Evolutionary conservation across 805 yeast genomes (phyloP).

Genomic region (Vanderwaltozyma polyspora): DNA sequence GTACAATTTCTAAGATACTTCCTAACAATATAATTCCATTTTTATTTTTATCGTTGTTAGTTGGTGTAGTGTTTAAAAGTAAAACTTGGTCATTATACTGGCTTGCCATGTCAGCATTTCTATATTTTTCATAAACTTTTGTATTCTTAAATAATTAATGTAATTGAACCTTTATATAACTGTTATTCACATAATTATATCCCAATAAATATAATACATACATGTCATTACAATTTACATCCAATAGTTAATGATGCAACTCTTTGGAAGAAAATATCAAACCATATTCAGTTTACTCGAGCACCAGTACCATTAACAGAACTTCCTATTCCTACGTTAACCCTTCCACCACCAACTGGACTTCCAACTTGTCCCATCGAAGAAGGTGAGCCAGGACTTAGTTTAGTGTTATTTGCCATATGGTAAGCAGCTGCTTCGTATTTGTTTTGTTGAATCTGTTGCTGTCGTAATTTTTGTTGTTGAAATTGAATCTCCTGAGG

Average conservation of each 20-base stretch:
- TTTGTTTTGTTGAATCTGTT: constrained; percentile 25
- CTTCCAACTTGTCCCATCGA: constrained; percentile 6
- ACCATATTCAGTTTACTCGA: too few species aligned
- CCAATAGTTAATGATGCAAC: not conserved
- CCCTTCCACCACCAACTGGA: constrained; percentile 12
- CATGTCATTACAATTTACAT: too few species aligned
- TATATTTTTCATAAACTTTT: not conserved
- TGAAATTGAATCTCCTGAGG: constrained; percentile 27
- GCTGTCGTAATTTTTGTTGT: constrained; percentile 26
- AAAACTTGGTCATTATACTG: constrained; percentile 1
- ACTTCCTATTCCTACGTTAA: constrained; percentile 16
- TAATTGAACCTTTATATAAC: too few species aligned
- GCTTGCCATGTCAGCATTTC: not conserved
- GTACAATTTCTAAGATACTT: constrained; percentile 4
- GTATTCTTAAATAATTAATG: too few species aligned
- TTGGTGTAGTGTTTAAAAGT: not conserved
- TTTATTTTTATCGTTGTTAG: constrained; percentile 7
- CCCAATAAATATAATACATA: too few species aligned
- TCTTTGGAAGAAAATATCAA: too few species aligned
- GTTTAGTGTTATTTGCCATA: constrained; percentile 23
- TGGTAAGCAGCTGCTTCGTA: constrained; percentile 27
- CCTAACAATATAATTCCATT: constrained; percentile 11
- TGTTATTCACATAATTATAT: too few species aligned
- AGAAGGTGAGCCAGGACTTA: constrained; percentile 14
- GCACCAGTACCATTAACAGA: constrained; percentile 6